Conservation (phyloP, 2,329 filamentous ascomycete genomes). For the Aspergillus melleus region DNA sequence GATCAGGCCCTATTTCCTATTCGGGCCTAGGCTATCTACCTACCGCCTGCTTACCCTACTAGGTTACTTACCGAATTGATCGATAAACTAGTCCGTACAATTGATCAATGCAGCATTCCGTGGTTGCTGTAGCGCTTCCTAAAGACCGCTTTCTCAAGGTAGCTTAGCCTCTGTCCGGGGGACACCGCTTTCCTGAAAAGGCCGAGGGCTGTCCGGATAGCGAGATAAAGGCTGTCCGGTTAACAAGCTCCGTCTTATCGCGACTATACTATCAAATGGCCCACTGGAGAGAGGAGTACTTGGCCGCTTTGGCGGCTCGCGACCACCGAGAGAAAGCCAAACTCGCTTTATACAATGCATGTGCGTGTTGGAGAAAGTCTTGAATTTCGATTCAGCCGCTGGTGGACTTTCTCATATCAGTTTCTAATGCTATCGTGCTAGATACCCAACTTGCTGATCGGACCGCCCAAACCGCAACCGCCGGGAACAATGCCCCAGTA, state of each 20-base stretch:
- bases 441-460: slow-evolving; percentile 68
- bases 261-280: slow-evolving; percentile 48
- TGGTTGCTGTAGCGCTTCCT: too few species aligned
- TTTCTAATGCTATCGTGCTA: slow-evolving; percentile 29
- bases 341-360: slow-evolving; percentile 72
- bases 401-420: background rate
- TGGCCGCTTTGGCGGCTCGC: slow-evolving; percentile 69
- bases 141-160: too few species aligned
- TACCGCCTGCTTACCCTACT: too few species aligned
- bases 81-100: too few species aligned
- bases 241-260: slow-evolving; percentile 5
- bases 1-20: too few species aligned
- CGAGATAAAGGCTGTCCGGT: background rate
- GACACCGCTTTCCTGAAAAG: too few species aligned
- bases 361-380: slow-evolving; percentile 46
- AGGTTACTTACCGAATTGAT: too few species aligned
- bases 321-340: slow-evolving; percentile 68
- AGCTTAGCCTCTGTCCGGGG: too few species aligned
- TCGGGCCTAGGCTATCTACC: too few species aligned
- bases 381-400: background rate
- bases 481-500: slow-evolving; percentile 41
- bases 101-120: too few species aligned
- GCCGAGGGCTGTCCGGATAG: too few species aligned
- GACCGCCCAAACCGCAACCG: slow-evolving; percentile 55
- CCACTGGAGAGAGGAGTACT: slow-evolving; percentile 80